Conservation (phyloP, 2,329 filamentous ascomycete genomes). For the Drechmeria coniospora region DNA sequence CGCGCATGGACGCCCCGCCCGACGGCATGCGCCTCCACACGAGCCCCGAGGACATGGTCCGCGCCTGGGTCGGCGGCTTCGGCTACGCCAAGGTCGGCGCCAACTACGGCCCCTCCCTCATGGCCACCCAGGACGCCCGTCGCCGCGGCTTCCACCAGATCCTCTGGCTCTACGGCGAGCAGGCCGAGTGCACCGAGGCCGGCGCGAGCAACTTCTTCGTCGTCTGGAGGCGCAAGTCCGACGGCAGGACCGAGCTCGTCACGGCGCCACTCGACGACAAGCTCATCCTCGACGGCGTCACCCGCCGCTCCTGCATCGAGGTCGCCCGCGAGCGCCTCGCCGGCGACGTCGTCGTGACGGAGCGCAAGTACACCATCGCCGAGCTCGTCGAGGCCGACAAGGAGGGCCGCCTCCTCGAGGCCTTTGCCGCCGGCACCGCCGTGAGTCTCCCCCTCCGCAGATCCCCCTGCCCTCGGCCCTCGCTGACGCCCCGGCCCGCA, state of each 20-base stretch:
- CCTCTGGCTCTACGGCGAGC: constrained; percentile 76
- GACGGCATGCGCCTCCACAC: constrained; percentile 63
- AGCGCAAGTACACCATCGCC: constrained; percentile 67
- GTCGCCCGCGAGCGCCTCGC: constrained; percentile 49
- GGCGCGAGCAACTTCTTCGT: constrained; percentile 89
- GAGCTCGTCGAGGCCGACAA: constrained; percentile 57
- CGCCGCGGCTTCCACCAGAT: constrained; percentile 70
- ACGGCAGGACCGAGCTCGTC: constrained; percentile 47
- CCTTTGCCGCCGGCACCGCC: constrained; percentile 78
- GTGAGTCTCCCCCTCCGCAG: constrained; percentile 33
- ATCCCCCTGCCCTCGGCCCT: neutral
- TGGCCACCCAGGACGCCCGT: constrained; percentile 63
- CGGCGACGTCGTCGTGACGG: constrained; percentile 52
- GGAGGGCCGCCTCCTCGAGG: constrained; percentile 67
- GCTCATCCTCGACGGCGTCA: constrained; percentile 79
- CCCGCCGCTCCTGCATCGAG: constrained; percentile 65
- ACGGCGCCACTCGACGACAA: constrained; percentile 73
- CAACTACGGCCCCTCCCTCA: constrained; percentile 77
- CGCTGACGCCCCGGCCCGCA: constrained; percentile 16
- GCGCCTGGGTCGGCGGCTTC: constrained; percentile 87
- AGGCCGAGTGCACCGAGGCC: constrained; percentile 74
- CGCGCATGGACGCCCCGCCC: constrained; percentile 31
- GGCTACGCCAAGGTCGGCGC: constrained; percentile 86
- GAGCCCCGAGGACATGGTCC: constrained; percentile 64
- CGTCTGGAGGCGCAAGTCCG: constrained; percentile 45